Evolutionary conservation across 495 filamentous ascomycete species (phyloP).

Genomic region (Neurospora sp.): DNA sequence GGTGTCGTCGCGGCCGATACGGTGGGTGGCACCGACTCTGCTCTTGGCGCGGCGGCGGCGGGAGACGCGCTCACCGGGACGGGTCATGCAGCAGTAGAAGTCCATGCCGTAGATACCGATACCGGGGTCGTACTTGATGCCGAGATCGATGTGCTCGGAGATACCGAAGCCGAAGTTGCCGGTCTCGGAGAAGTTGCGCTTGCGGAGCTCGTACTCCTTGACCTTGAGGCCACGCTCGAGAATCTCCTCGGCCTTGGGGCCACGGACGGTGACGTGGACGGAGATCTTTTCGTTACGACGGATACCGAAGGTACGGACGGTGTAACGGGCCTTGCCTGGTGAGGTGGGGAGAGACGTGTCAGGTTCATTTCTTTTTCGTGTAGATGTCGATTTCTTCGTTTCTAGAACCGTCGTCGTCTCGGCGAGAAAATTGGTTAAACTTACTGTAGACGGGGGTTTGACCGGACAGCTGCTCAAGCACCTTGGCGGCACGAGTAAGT

Average conservation of each 20-base stretch:
- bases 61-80: constrained; percentile 94
- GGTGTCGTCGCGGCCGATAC: constrained; percentile 86
- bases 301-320: constrained; percentile 99
- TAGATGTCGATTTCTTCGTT: not conserved
- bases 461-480: constrained; percentile 98
- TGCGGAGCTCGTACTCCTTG: constrained; percentile 99
- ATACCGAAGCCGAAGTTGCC: constrained; percentile 99
- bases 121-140: constrained; percentile 99
- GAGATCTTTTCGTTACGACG: constrained; percentile 99
- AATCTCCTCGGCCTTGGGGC: constrained; percentile 99
- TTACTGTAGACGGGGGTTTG: constrained; percentile 99
- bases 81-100: constrained; percentile 99
- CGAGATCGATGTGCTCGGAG: constrained; percentile 99
- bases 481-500: constrained; percentile 98
- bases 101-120: constrained; percentile 99
- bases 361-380: not conserved
- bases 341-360: not conserved
- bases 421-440: constrained; percentile 9
- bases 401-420: not conserved
- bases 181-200: constrained; percentile 98
- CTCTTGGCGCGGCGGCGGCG: constrained; percentile 84
- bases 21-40: constrained; percentile 77
- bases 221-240: constrained; percentile 99
- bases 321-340: constrained; percentile 97
- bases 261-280: constrained; percentile 98